phyloP scores from a whole-genome alignment of 306 rosid species.

The Cucurbita argyrosperma region DNA sequence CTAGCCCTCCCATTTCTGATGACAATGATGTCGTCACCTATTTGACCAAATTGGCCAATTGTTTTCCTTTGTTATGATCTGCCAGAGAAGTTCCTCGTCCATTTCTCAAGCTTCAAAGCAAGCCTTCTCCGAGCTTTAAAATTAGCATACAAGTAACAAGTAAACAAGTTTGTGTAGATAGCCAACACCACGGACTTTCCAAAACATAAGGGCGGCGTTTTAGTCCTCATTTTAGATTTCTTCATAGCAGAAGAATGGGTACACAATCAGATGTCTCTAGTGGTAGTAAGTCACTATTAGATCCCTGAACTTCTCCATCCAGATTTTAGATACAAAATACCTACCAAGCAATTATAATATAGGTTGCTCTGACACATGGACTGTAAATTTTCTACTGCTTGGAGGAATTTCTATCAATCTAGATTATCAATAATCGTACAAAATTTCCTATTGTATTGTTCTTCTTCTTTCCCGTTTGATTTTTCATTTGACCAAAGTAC shows the following conservation, averaged over 20 bases:
- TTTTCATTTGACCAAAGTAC: background rate
- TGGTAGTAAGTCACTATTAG: background rate
- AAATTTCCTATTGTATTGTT: background rate
- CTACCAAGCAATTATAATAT: background rate
- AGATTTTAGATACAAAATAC: background rate
- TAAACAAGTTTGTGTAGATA: background rate
- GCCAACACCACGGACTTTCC: background rate
- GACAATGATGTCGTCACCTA: background rate
- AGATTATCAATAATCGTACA: background rate
- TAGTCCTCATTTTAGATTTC: background rate
- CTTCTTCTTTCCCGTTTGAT: background rate
- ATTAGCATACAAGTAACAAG: background rate
- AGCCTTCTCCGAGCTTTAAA: background rate
- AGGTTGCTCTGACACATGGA: background rate
- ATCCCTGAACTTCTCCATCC: background rate
- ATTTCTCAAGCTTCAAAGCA: background rate
- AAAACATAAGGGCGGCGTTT: background rate
- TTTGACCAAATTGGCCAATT: background rate
- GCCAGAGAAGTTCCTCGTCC: background rate
- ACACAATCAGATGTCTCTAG: background rate
- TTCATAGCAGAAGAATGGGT: background rate
- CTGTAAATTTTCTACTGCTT: background rate
- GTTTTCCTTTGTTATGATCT: background rate
- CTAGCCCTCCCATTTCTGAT: background rate
- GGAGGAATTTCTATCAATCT: background rate